Evolutionary conservation across 352 stramenopile species (phyloP).

Genomic region (Globisporangium acanthophoron): DNA sequence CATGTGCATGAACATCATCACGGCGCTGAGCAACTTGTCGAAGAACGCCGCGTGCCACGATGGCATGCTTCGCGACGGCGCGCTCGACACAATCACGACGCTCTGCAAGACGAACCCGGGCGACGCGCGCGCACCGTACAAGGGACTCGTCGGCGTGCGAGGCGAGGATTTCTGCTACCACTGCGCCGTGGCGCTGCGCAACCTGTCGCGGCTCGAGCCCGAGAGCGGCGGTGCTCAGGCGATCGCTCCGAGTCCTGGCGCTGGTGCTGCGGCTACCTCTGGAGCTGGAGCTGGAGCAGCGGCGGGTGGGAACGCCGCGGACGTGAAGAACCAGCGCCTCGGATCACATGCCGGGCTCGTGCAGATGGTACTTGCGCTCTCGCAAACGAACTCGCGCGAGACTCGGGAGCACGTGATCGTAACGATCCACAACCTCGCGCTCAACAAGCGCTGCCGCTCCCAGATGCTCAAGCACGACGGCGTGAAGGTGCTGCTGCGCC

Average conservation of each 20-base stretch:
- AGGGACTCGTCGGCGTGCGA: conserved; percentile 48
- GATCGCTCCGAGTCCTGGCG: conserved; percentile 7
- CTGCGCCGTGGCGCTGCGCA: conserved; percentile 56
- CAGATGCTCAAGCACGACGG: conserved; percentile 73
- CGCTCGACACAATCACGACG: conserved; percentile 44
- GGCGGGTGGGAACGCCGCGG: conserved; percentile 11
- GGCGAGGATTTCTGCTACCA: conserved; percentile 69
- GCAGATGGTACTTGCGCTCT: conserved; percentile 48
- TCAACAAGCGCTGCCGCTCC: conserved; percentile 44
- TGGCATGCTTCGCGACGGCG: conserved; percentile 68
- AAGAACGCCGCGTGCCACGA: conserved; percentile 56
- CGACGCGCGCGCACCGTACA: conserved; percentile 42
- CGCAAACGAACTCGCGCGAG: conserved; percentile 33
- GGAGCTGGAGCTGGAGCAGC: conserved; percentile 19
- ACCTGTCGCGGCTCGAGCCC: conserved; percentile 45
- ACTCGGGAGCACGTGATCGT: conserved; percentile 69
- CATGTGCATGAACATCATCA: conserved; percentile 58
- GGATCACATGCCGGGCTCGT: conserved; percentile 44
- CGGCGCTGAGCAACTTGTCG: conserved; percentile 61
- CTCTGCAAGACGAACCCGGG: conserved; percentile 40
- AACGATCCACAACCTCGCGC: conserved; percentile 58
- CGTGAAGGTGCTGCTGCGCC: conserved; percentile 59
- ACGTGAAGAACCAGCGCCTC: conserved; percentile 55
- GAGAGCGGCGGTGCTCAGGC: not conserved
- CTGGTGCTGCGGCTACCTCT: conserved; percentile 26